These are phyloP conservation scores for Coemansia sp. DNA, from an alignment of 192 early-diverging fungal genomes.

Conservation along the genomic window DNA sequence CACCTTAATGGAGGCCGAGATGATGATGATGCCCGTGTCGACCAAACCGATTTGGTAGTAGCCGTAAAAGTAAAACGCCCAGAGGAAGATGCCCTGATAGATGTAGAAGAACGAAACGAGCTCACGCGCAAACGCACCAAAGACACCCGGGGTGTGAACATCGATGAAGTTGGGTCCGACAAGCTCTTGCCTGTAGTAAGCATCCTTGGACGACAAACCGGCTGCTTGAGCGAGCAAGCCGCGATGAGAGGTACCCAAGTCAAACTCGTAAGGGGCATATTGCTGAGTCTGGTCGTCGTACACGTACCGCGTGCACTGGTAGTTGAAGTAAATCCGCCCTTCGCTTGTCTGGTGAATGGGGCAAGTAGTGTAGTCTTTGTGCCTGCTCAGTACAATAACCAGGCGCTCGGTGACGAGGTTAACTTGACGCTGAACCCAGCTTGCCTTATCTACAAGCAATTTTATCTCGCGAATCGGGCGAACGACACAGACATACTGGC, in stretches of 20 bases:
- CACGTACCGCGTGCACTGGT: constrained; percentile 72
- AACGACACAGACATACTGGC: constrained; percentile 55
- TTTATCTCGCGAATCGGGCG: constrained; percentile 42
- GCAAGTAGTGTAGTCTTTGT: constrained; percentile 31
- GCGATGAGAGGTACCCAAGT: constrained; percentile 56
- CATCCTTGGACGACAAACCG: constrained; percentile 56
- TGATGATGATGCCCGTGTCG: constrained; percentile 55
- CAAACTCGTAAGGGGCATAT: constrained; percentile 60
- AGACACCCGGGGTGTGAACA: constrained; percentile 51
- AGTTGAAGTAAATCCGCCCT: constrained; percentile 63
- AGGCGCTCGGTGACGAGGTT: constrained; percentile 31
- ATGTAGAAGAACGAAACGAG: constrained; percentile 53
- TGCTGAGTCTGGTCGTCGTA: constrained; percentile 47
- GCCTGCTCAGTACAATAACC: constrained; percentile 28
- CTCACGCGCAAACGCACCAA: constrained; percentile 53
- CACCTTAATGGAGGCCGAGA: constrained; percentile 54
- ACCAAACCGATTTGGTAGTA: constrained; percentile 58
- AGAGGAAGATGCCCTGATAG: constrained; percentile 59
- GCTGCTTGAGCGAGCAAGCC: constrained; percentile 26
- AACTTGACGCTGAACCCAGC: constrained; percentile 14
- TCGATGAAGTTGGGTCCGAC: constrained; percentile 63
- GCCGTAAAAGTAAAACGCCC: constrained; percentile 55
- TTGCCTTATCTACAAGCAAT: constrained; percentile 16
- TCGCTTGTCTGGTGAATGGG: constrained; percentile 16
- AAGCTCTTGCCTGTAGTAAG: constrained; percentile 51